These are phyloP conservation scores for Podochytrium sp. DNA, from an alignment of 192 early-diverging fungal genomes.

Conservation along the genomic window DNA sequence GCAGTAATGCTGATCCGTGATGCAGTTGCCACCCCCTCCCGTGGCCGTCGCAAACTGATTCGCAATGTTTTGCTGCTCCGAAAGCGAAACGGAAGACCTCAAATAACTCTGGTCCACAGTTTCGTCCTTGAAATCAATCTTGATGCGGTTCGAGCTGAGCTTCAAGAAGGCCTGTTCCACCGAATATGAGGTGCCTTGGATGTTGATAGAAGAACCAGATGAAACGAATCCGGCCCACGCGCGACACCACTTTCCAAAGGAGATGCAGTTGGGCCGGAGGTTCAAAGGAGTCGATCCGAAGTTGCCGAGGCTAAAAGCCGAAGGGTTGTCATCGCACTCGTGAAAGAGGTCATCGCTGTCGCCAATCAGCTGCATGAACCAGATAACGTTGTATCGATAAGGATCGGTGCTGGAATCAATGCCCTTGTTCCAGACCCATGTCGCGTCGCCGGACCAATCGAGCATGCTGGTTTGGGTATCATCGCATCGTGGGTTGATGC, in stretches of 20 bases:
- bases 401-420: background rate
- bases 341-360: constrained; percentile 20
- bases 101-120: background rate
- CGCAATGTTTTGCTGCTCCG: constrained; percentile 11
- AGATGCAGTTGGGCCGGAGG: constrained; percentile 10
- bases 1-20: constrained; percentile 14
- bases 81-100: background rate
- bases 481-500: background rate
- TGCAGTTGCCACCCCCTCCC: background rate
- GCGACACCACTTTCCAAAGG: constrained; percentile 20
- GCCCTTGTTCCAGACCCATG: background rate
- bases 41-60: background rate
- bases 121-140: constrained; percentile 9
- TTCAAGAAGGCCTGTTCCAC: constrained; percentile 15
- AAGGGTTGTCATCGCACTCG: constrained; percentile 12
- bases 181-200: background rate
- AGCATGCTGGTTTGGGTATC: background rate
- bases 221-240: background rate
- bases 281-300: constrained; percentile 1
- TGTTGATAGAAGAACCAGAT: background rate
- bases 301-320: background rate
- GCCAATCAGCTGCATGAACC: constrained; percentile 14
- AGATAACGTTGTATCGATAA: constrained; percentile 3
- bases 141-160: background rate
- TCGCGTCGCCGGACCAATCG: constrained; percentile 3